Evolutionary conservation across 2,329 filamentous ascomycete genomes (phyloP).

Genomic region (Coniella lustricola): DNA sequence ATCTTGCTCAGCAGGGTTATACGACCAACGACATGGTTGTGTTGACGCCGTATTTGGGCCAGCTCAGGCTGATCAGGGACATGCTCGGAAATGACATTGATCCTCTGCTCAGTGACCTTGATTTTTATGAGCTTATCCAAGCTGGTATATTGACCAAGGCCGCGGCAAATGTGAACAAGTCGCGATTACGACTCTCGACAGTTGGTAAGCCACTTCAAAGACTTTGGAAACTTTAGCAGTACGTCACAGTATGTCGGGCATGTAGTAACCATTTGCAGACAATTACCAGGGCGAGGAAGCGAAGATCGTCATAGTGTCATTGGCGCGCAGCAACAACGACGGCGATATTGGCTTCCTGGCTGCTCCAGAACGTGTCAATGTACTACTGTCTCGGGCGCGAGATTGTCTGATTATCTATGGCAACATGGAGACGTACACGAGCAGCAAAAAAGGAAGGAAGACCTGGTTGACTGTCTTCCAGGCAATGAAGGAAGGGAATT

Average conservation of each 20-base stretch:
- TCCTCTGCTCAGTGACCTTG: constrained; percentile 60
- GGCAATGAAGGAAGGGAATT: constrained; percentile 42
- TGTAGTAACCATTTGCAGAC: constrained; percentile 36
- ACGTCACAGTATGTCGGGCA: background rate
- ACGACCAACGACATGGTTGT: constrained; percentile 58
- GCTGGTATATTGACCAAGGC: constrained; percentile 55
- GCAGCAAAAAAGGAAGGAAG: constrained; percentile 47
- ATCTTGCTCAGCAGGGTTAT: constrained; percentile 67
- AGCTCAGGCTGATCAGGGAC: constrained; percentile 51
- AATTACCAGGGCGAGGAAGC: constrained; percentile 76
- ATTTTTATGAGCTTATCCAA: constrained; percentile 53
- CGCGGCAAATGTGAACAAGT: constrained; percentile 43
- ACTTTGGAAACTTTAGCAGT: background rate
- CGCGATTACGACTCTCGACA: constrained; percentile 55
- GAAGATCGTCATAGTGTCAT: constrained; percentile 61
- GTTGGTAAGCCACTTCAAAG: constrained; percentile 46
- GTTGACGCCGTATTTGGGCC: constrained; percentile 66
- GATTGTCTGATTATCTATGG: constrained; percentile 63
- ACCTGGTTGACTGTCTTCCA: constrained; percentile 54
- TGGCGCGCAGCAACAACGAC: constrained; percentile 58
- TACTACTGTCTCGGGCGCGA: constrained; percentile 60
- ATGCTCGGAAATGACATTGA: constrained; percentile 51
- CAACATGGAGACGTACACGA: constrained; percentile 60
- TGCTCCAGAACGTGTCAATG: constrained; percentile 60
- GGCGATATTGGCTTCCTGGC: constrained; percentile 67